A percentile compares a stretch with the other conserved stretches of the same genome.
Conservation (phyloP, 345 rosid genomes). For the Salix arbutifolia region DNA sequence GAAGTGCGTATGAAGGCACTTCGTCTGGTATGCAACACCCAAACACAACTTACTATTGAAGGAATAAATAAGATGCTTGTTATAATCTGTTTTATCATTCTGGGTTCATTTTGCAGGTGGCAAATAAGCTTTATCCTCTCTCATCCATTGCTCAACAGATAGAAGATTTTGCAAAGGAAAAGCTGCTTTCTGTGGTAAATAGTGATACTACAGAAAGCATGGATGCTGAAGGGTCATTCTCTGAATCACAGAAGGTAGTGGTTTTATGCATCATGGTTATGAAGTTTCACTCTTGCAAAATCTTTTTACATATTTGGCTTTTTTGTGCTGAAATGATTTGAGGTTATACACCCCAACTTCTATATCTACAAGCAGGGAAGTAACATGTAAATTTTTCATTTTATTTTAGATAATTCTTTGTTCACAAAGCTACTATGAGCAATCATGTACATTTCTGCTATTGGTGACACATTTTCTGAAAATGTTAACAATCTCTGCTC, state of each 20-base stretch:
- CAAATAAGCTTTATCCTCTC: constrained; percentile 86
- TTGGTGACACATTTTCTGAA: no score
- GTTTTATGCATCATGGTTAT: constrained; percentile 4
- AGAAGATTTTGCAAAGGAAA: constrained; percentile 79
- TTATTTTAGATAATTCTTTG: not conserved
- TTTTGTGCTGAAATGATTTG: no score
- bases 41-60: constrained; percentile 15
- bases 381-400: not conserved
- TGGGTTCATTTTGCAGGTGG: constrained; percentile 59
- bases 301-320: not conserved
- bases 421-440: not conserved
- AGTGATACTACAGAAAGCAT: constrained; percentile 33
- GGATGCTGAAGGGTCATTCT: constrained; percentile 41
- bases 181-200: constrained; percentile 50
- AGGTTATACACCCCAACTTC: no score
- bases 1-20: constrained; percentile 99
- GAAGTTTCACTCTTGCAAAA: not conserved
- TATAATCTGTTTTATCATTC: constrained; percentile 17
- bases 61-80: constrained; percentile 5
- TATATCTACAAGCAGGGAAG: not conserved
- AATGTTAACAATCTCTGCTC: no score
- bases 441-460: not conserved
- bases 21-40: constrained; percentile 68
- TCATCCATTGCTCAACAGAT: constrained; percentile 69
- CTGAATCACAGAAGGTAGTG: constrained; percentile 57